phyloP scores from a whole-genome alignment of 345 rosid species.

The Citropsis articulata region DNA sequence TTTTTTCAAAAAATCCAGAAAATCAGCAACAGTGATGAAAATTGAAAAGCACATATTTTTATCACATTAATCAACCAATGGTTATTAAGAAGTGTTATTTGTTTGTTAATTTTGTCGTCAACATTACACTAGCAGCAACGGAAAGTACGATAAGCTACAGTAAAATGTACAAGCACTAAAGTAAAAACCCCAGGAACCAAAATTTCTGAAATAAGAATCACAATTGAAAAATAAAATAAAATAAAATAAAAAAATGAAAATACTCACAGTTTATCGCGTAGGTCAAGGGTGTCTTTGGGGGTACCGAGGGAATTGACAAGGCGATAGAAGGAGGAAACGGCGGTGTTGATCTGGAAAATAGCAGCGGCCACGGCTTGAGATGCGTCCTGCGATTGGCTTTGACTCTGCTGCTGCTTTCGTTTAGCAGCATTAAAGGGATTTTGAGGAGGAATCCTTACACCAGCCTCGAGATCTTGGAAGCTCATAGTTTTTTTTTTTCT shows the following conservation, averaged over 20 bases:
- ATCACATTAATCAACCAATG: background rate
- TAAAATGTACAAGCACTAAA: too few species aligned
- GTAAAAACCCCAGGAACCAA: background rate
- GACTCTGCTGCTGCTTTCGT: constrained; percentile 18
- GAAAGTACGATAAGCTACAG: too few species aligned
- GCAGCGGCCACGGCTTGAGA: constrained; percentile 73
- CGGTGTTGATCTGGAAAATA: constrained; percentile 68
- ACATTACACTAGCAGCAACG: background rate
- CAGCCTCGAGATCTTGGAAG: constrained; percentile 63
- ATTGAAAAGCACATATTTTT: background rate
- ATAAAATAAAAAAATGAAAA: background rate
- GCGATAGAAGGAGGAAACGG: constrained; percentile 58
- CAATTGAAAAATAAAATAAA: background rate
- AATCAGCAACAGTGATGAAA: background rate
- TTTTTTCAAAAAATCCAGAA: background rate
- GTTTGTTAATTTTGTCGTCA: background rate
- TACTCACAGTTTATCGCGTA: constrained; percentile 64
- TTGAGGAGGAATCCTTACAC: constrained; percentile 15
- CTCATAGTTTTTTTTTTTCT: constrained; percentile 34
- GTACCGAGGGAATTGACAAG: constrained; percentile 77
- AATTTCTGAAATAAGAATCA: background rate
- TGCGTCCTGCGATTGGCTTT: constrained; percentile 33
- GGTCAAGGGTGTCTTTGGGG: constrained; percentile 62
- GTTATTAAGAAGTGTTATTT: background rate
- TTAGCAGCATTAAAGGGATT: constrained; percentile 15